These are phyloP conservation scores for Ogataea allantospora DNA, from an alignment of 805 yeast species.

Conservation along the genomic window DNA sequence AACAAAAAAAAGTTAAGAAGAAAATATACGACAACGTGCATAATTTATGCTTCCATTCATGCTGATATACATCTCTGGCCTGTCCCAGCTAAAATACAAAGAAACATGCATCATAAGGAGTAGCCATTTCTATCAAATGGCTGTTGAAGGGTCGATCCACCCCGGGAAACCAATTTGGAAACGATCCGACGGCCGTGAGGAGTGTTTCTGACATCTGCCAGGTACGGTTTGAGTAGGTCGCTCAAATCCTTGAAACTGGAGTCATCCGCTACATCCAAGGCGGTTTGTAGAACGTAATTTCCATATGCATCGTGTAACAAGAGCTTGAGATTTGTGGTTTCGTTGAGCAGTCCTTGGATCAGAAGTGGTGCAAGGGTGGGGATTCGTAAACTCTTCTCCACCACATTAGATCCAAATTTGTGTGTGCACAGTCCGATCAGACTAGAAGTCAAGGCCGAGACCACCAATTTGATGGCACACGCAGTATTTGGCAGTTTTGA, in stretches of 20 bases:
- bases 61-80: slow-evolving; percentile 14
- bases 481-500: slow-evolving; percentile 30
- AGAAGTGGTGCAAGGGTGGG: slow-evolving; percentile 44
- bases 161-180: slow-evolving; percentile 48
- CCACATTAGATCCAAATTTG: slow-evolving; percentile 60
- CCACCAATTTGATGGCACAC: slow-evolving; percentile 30
- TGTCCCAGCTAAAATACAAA: slow-evolving; percentile 20
- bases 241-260: slow-evolving; percentile 55
- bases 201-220: slow-evolving; percentile 78
- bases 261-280: slow-evolving; percentile 53
- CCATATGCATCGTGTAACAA: slow-evolving; percentile 59
- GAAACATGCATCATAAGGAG: slow-evolving; percentile 18
- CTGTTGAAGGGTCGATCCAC: slow-evolving; percentile 24
- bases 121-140: slow-evolving; percentile 2
- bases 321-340: slow-evolving; percentile 35
- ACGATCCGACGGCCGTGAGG: slow-evolving; percentile 96
- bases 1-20: not conserved
- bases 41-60: slow-evolving; percentile 11
- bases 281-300: slow-evolving; percentile 58
- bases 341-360: slow-evolving; percentile 41
- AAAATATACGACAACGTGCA: not conserved
- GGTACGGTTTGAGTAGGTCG: slow-evolving; percentile 63
- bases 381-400: slow-evolving; percentile 54
- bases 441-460: slow-evolving; percentile 29
- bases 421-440: slow-evolving; percentile 48